Conservation (phyloP, 192 early-diverging fungal genomes). For the Geranomyces variabilis region DNA sequence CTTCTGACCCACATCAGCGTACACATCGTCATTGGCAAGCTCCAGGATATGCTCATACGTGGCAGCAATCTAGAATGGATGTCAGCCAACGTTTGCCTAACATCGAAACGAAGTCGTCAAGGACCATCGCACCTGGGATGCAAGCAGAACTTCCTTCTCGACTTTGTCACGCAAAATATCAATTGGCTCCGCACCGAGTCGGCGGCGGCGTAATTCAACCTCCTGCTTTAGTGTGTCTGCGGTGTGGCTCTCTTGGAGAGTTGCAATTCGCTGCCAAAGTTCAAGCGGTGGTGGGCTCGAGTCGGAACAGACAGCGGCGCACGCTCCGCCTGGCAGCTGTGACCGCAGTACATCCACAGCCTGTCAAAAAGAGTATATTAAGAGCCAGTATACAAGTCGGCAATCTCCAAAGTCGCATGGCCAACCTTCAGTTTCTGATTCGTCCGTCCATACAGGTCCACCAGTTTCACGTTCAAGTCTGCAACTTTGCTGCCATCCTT, state of each 20-base stretch:
- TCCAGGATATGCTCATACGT: slow-evolving; percentile 35
- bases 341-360: not conserved
- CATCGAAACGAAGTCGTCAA: not conserved
- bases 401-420: not conserved
- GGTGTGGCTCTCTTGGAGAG: slow-evolving; percentile 49
- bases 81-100: not conserved
- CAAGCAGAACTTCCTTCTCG: slow-evolving; percentile 60
- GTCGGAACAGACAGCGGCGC: not conserved
- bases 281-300: not conserved
- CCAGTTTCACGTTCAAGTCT: slow-evolving; percentile 26
- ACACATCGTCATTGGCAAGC: slow-evolving; percentile 10
- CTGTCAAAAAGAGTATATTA: not conserved
- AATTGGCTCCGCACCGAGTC: slow-evolving; percentile 70
- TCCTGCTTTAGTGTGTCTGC: slow-evolving; percentile 58
- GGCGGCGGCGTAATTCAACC: slow-evolving; percentile 64
- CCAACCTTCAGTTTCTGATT: slow-evolving; percentile 9
- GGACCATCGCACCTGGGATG: slow-evolving; percentile 21
- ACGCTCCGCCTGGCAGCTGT: not conserved
- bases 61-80: slow-evolving; percentile 19
- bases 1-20: not conserved
- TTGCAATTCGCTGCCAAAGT: slow-evolving; percentile 49
- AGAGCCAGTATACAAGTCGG: not conserved
- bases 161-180: slow-evolving; percentile 63
- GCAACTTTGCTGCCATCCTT: slow-evolving; percentile 18
- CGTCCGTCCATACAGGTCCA: slow-evolving; percentile 15